Evolutionary conservation across 345 rosid genomes (phyloP).

Genomic region (Boechera stricta): DNA sequence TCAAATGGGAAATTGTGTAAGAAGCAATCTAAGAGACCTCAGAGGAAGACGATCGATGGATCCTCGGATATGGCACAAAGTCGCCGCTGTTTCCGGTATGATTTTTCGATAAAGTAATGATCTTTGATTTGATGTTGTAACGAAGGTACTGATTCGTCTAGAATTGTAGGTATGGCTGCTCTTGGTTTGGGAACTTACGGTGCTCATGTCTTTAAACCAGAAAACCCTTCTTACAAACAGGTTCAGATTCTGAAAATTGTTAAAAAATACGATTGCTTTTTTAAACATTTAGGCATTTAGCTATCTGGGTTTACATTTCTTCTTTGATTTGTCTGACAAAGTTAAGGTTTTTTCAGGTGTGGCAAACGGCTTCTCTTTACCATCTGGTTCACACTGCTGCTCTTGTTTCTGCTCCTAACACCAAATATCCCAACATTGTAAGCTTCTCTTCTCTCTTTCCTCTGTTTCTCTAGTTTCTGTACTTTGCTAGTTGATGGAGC

Average conservation of each 20-base stretch:
- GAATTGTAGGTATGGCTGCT: slow-evolving; percentile 68
- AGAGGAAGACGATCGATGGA: slow-evolving; percentile 57
- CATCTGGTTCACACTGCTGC: slow-evolving; percentile 95
- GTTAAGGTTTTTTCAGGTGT: slow-evolving; percentile 55
- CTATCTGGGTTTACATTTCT: neutral
- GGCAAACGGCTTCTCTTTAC: slow-evolving; percentile 93
- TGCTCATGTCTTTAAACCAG: slow-evolving; percentile 78
- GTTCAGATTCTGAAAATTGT: slow-evolving; percentile 42
- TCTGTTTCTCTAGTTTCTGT: neutral
- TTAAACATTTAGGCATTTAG: neutral
- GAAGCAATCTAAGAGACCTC: slow-evolving; percentile 35
- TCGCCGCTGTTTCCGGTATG: slow-evolving; percentile 84
- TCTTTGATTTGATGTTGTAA: slow-evolving; percentile 5
- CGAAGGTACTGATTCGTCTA: slow-evolving; percentile 15
- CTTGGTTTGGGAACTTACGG: slow-evolving; percentile 95
- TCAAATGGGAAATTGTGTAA: slow-evolving; percentile 34
- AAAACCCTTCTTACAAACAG: slow-evolving; percentile 81
- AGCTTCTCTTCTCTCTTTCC: slow-evolving; percentile 25
- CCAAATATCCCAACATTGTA: slow-evolving; percentile 74
- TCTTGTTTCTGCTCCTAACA: slow-evolving; percentile 74
- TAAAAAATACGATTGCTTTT: neutral
- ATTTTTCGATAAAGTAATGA: neutral
- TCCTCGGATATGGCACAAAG: slow-evolving; percentile 81
- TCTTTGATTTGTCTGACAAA: slow-evolving; percentile 3
- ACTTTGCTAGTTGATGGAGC: neutral